A percentile compares a stretch with the other conserved stretches of the same genome.
Conservation (phyloP, 495 filamentous ascomycete species). For the Xylaria bambusicola region DNA sequence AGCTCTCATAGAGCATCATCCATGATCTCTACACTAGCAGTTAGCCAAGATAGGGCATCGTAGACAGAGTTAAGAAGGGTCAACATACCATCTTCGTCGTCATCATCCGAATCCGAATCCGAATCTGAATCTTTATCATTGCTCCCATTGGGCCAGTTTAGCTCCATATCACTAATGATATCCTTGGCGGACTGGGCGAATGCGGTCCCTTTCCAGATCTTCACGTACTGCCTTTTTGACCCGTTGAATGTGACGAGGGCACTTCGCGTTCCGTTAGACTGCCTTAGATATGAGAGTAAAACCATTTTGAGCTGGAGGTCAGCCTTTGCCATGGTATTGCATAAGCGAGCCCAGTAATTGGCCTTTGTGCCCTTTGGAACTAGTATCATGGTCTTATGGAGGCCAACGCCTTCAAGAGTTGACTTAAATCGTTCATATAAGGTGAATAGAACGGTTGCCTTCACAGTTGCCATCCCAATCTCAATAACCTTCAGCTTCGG, state of each 20-base stretch:
- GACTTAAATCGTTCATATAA: conserved; percentile 38
- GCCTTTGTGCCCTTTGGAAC: conserved; percentile 11
- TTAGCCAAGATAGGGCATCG: too few relatives aligned
- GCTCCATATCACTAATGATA: conserved; percentile 5
- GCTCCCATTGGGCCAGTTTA: background rate
- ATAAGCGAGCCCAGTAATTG: conserved; percentile 32
- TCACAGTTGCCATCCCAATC: conserved; percentile 35
- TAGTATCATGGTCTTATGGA: conserved; percentile 33
- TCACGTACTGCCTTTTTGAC: background rate
- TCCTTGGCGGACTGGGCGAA: conserved; percentile 13
- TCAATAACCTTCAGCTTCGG: conserved; percentile 38
- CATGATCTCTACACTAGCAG: too few relatives aligned
- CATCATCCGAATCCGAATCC: background rate
- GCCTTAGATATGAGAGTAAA: conserved; percentile 16
- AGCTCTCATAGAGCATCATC: too few relatives aligned
- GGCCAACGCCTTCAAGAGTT: conserved; percentile 33
- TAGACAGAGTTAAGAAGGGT: too few relatives aligned
- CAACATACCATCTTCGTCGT: background rate
- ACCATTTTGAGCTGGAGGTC: conserved; percentile 18
- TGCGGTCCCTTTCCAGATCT: conserved; percentile 10
- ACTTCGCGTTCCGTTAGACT: background rate
- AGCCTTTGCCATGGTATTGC: conserved; percentile 22
- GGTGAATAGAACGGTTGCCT: conserved; percentile 23
- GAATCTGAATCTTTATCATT: background rate
- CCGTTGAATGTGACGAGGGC: background rate